Evolutionary conservation across 208 protist species (phyloP).

Genomic region (Wallacemonas rigidus): DNA sequence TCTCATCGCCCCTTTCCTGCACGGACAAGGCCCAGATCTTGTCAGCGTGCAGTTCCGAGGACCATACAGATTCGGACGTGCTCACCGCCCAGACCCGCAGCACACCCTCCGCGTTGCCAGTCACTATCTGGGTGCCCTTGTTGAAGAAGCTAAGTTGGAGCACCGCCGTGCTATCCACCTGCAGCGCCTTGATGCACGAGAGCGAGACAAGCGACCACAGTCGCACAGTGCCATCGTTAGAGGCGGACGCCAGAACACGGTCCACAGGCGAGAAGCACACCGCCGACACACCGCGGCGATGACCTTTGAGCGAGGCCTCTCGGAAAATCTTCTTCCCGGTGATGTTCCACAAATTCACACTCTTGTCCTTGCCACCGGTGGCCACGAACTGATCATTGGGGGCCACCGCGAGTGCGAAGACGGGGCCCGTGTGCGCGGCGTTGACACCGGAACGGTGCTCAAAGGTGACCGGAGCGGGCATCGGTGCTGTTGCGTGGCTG

Average conservation of each 20-base stretch:
- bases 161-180: slow-evolving; percentile 76
- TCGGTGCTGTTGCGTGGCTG: neutral
- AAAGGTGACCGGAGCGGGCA: slow-evolving; percentile 26
- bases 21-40: slow-evolving; percentile 86
- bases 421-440: slow-evolving; percentile 72
- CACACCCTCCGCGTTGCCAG: slow-evolving; percentile 85
- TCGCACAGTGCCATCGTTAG: slow-evolving; percentile 86
- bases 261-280: slow-evolving; percentile 84
- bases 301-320: slow-evolving; percentile 78
- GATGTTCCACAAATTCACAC: slow-evolving; percentile 80
- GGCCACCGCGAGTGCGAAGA: slow-evolving; percentile 77
- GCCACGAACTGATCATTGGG: slow-evolving; percentile 91
- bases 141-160: slow-evolving; percentile 91
- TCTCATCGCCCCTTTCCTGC: slow-evolving; percentile 38
- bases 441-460: slow-evolving; percentile 70
- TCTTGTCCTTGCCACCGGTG: slow-evolving; percentile 90
- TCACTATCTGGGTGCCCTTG: slow-evolving; percentile 82
- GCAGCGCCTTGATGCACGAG: slow-evolving; percentile 83
- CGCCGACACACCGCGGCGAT: slow-evolving; percentile 78
- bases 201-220: slow-evolving; percentile 88
- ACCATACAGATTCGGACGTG: slow-evolving; percentile 79
- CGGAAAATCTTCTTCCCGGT: slow-evolving; percentile 80
- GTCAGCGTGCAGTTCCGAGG: slow-evolving; percentile 75
- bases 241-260: slow-evolving; percentile 81
- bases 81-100: slow-evolving; percentile 91